These are phyloP conservation scores for Penicillium italicum DNA, from an alignment of 2,329 filamentous ascomycete species.

Conservation along the genomic window DNA sequence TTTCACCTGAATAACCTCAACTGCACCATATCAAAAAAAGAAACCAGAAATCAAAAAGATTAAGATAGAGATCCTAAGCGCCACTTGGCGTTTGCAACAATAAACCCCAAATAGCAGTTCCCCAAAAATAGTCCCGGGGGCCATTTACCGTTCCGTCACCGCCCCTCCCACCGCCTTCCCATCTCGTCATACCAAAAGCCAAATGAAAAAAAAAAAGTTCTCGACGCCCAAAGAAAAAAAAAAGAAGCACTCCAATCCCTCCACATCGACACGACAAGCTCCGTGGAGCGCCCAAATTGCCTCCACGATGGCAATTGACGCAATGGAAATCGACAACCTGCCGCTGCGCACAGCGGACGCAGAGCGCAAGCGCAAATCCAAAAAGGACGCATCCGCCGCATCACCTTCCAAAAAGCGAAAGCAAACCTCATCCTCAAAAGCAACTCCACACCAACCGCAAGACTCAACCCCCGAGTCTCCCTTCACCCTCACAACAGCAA, in stretches of 20 bases:
- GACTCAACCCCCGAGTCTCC: constrained; percentile 55
- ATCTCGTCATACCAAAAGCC: constrained; percentile 16
- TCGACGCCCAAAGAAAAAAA: constrained; percentile 11
- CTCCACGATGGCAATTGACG: constrained; percentile 36
- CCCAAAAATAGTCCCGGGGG: neutral
- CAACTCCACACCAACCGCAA: constrained; percentile 12
- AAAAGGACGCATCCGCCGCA: constrained; percentile 37
- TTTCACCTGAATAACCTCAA: neutral
- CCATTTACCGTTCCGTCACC: constrained; percentile 19
- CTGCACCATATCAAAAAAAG: constrained; percentile 13
- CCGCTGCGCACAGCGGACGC: constrained; percentile 18
- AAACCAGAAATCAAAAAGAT: neutral
- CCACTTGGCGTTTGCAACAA: constrained; percentile 5
- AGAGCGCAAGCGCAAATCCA: constrained; percentile 45
- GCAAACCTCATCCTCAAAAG: constrained; percentile 26
- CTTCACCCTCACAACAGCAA: constrained; percentile 74
- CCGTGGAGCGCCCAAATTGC: constrained; percentile 22
- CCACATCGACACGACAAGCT: constrained; percentile 14
- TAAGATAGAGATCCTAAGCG: neutral
- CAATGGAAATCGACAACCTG: constrained; percentile 40
- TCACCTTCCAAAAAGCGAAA: constrained; percentile 45
- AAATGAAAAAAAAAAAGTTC: constrained; percentile 33
- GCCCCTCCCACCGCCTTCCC: constrained; percentile 29
- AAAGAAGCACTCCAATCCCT: constrained; percentile 14
- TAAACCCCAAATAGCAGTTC: constrained; percentile 1